phyloP scores from a whole-genome alignment of 1,284 basidiomycete genomes.

The Trametes sp. region DNA sequence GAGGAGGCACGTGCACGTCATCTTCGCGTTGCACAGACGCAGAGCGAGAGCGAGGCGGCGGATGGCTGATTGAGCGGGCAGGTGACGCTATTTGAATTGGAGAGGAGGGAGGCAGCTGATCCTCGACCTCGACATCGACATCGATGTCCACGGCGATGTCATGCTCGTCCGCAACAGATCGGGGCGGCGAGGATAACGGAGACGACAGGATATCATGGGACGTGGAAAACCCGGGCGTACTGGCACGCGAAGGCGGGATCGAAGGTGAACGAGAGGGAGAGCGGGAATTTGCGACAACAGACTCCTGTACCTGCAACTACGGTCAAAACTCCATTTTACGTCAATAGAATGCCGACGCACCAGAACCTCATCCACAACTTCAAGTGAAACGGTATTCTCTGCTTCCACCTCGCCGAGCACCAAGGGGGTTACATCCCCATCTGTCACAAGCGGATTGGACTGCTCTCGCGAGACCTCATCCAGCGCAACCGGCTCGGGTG shows the following conservation, averaged over 20 bases:
- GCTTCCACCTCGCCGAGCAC: conserved; percentile 2
- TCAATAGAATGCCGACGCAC: not conserved
- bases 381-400: not conserved
- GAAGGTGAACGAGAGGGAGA: not conserved
- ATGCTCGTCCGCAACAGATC: conserved; percentile 8
- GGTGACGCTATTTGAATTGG: not conserved
- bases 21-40: not conserved
- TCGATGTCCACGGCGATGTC: conserved; percentile 4
- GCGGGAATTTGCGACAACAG: not conserved
- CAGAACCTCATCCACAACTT: conserved; percentile 1
- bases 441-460: not conserved
- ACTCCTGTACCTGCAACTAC: not conserved
- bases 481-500: not conserved
- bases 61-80: not conserved
- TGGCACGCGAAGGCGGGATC: not conserved
- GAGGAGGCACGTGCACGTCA: conserved; percentile 9
- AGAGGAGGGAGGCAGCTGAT: not conserved
- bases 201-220: conserved; percentile 24
- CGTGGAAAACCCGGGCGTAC: not conserved
- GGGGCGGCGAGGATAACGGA: conserved; percentile 28
- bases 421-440: conserved; percentile 20
- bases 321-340: not conserved
- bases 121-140: conserved; percentile 5
- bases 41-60: conserved; percentile 3
- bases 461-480: not conserved